Conservation (phyloP, 2,329 filamentous ascomycete species). For the Fusarium compactum region DNA sequence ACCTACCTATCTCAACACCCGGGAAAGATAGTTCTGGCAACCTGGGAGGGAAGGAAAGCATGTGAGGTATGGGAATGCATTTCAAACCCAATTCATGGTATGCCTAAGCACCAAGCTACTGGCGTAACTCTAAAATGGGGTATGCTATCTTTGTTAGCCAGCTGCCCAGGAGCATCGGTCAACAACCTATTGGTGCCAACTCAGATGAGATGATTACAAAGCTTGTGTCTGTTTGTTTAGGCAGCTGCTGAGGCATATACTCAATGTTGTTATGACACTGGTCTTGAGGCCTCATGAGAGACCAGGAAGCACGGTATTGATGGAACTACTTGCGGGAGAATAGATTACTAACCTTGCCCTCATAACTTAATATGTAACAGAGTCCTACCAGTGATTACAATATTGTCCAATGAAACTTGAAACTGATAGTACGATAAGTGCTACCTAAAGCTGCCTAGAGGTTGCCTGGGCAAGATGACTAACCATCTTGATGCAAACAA, state of each 20-base stretch:
- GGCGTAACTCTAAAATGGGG: not conserved
- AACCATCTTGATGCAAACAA: conserved; percentile 19
- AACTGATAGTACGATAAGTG: conserved; percentile 3
- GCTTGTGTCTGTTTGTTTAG: not conserved
- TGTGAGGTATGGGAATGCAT: not conserved
- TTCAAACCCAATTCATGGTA: not conserved
- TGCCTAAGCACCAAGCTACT: not conserved
- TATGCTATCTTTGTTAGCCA: not conserved
- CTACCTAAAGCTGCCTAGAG: conserved; percentile 31
- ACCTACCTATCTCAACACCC: not conserved
- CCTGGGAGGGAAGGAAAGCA: not conserved
- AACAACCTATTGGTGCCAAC: conserved; percentile 10
- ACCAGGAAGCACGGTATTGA: not conserved
- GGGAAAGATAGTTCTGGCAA: not conserved
- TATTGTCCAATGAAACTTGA: conserved; percentile 19
- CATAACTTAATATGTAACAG: conserved; percentile 1
- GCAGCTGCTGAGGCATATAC: conserved; percentile 3
- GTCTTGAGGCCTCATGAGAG: conserved; percentile 1
- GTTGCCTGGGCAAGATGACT: conserved; percentile 24
- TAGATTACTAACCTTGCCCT: not conserved
- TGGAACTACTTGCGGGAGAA: not conserved
- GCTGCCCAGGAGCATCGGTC: not conserved
- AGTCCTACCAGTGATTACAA: not conserved
- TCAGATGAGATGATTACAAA: conserved; percentile 23
- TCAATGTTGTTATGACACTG: not conserved